Evolutionary conservation across 2,329 filamentous ascomycete species (phyloP).

Genomic region (Rugonectria rugulosa): DNA sequence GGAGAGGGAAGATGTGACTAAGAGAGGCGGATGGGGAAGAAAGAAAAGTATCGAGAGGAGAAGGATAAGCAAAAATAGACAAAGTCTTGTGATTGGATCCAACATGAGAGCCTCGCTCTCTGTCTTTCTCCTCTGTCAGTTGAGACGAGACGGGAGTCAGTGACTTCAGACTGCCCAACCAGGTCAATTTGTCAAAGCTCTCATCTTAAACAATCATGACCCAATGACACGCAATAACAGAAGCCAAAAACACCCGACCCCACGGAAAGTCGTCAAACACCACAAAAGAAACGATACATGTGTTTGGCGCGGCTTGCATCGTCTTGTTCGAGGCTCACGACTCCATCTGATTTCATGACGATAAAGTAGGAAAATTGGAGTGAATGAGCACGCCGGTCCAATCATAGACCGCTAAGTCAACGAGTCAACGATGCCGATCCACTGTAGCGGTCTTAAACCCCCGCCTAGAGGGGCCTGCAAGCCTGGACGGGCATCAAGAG

Average conservation of each 20-base stretch:
- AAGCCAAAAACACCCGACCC: constrained; percentile 19
- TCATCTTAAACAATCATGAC: background rate
- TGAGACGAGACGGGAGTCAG: background rate
- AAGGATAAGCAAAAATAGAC: too few relatives aligned
- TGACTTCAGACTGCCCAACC: background rate
- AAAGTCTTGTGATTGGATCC: background rate
- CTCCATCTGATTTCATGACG: constrained; percentile 39
- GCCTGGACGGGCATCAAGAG: background rate
- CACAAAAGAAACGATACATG: background rate
- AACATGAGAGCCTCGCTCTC: too few relatives aligned
- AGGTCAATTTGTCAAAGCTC: background rate
- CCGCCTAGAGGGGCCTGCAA: constrained; percentile 27
- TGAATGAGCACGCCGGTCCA: constrained; percentile 27
- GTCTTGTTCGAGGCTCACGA: constrained; percentile 34
- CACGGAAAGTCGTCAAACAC: constrained; percentile 14
- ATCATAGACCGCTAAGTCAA: constrained; percentile 22
- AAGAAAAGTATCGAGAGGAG: too few relatives aligned
- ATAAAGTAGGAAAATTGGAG: constrained; percentile 32
- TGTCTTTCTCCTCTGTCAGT: background rate
- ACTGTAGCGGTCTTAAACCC: constrained; percentile 34
- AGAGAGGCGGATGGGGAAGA: too few relatives aligned
- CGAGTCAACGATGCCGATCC: constrained; percentile 30
- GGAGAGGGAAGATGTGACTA: constrained; percentile 1
- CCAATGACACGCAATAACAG: background rate
- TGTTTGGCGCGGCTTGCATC: constrained; percentile 35